Evolutionary conservation across 2,329 filamentous ascomycete species (phyloP).

Genomic region (Phaeophleospora eucalypticola): DNA sequence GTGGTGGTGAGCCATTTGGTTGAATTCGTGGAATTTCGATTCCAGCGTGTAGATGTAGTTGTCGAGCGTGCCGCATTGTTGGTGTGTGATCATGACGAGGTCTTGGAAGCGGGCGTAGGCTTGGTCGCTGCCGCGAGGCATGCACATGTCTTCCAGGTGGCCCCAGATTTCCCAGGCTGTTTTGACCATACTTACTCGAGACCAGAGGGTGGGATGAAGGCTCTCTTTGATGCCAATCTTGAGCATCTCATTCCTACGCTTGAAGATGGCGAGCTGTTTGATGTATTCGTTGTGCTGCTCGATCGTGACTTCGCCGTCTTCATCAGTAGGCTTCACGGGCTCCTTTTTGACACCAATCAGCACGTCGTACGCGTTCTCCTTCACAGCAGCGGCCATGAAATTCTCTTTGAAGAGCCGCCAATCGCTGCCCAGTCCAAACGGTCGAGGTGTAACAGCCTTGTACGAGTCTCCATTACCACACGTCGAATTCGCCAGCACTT

Average conservation of each 20-base stretch:
- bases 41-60: conserved; percentile 28
- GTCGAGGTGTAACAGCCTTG: conserved; percentile 14
- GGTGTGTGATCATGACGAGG: conserved; percentile 23
- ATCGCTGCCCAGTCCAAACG: conserved; percentile 19
- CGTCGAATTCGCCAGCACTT: conserved; percentile 28
- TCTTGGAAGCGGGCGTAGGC: conserved; percentile 27
- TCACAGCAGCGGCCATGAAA: conserved; percentile 27
- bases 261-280: conserved; percentile 32
- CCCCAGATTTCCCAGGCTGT: conserved; percentile 25
- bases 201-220: conserved; percentile 24
- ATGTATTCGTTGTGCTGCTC: conserved; percentile 34
- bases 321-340: conserved; percentile 21
- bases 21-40: conserved; percentile 24
- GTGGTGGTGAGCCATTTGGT: conserved; percentile 20
- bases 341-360: conserved; percentile 27
- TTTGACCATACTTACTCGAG: conserved; percentile 20
- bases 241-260: conserved; percentile 28
- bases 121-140: conserved; percentile 26
- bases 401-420: conserved; percentile 28
- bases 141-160: conserved; percentile 28
- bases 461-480: conserved; percentile 31
- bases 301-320: conserved; percentile 19
- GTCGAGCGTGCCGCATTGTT: conserved; percentile 22
- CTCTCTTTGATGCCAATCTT: conserved; percentile 23
- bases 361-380: conserved; percentile 31